These are phyloP conservation scores for Rhododendron simsii DNA, from an alignment of 148 eudicot species.

Conservation along the genomic window DNA sequence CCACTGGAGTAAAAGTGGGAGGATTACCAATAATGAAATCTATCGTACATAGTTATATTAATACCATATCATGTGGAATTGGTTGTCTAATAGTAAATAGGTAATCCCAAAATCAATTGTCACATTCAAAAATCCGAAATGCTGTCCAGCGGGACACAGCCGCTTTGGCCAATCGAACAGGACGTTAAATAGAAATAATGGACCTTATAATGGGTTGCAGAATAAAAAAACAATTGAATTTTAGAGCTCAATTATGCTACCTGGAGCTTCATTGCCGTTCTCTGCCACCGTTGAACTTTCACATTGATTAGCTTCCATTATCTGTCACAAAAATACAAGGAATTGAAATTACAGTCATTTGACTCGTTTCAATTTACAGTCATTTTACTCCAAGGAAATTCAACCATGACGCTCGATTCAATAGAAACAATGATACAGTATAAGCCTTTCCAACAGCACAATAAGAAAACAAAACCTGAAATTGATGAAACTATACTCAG, in stretches of 20 bases:
- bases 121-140: neutral
- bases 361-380: neutral
- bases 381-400: neutral
- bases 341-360: neutral
- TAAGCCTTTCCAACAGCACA: neutral
- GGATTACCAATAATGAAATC: neutral
- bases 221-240: neutral
- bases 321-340: neutral
- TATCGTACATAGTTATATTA: too few species aligned
- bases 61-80: neutral
- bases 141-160: neutral
- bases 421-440: neutral
- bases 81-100: neutral
- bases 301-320: neutral
- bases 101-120: neutral
- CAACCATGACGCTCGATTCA: neutral
- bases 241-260: neutral
- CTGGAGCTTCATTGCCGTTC: constrained; percentile 15
- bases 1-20: neutral
- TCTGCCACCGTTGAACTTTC: neutral
- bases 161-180: neutral
- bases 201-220: neutral
- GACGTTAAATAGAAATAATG: neutral
- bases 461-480: neutral
- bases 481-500: neutral